A percentile compares a stretch with the other conserved stretches of the same genome.
These are phyloP conservation scores for Pseudogymnoascus sp. DNA, from an alignment of 2,329 filamentous ascomycete species.

Conservation along the genomic window DNA sequence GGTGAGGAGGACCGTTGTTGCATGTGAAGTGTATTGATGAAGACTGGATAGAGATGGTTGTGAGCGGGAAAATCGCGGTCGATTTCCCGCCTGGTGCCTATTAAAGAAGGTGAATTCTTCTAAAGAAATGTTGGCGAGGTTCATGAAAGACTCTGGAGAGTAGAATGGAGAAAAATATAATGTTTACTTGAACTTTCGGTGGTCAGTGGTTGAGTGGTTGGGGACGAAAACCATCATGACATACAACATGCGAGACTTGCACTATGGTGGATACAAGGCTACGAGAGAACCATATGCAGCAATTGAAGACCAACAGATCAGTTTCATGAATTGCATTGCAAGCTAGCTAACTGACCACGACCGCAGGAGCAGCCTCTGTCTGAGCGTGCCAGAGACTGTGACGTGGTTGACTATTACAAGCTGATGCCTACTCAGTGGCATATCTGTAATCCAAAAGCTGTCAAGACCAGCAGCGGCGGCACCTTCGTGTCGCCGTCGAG, in stretches of 20 bases:
- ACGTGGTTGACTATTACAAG: neutral
- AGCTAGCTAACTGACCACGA: constrained; percentile 3
- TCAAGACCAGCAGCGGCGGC: neutral
- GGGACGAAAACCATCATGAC: neutral
- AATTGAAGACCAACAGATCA: neutral
- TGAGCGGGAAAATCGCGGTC: neutral
- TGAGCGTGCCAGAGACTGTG: neutral
- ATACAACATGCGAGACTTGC: neutral
- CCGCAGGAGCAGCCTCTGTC: constrained; percentile 1
- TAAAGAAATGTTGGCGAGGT: neutral
- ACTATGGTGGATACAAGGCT: neutral
- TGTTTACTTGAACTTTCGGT: neutral
- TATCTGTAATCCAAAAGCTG: constrained; percentile 6
- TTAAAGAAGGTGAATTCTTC: neutral
- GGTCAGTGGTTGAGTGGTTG: neutral
- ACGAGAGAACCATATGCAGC: neutral
- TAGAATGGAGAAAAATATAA: neutral
- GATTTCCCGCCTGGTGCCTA: neutral
- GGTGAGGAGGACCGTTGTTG: neutral
- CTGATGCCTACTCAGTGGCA: constrained; percentile 5
- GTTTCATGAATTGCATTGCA: constrained; percentile 9
- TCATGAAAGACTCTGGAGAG: neutral
- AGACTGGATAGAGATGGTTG: neutral
- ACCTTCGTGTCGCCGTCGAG: neutral
- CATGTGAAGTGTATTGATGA: neutral